These are phyloP conservation scores for Kazachstania psychrophila DNA, from an alignment of 805 yeast genomes.

Conservation along the genomic window DNA sequence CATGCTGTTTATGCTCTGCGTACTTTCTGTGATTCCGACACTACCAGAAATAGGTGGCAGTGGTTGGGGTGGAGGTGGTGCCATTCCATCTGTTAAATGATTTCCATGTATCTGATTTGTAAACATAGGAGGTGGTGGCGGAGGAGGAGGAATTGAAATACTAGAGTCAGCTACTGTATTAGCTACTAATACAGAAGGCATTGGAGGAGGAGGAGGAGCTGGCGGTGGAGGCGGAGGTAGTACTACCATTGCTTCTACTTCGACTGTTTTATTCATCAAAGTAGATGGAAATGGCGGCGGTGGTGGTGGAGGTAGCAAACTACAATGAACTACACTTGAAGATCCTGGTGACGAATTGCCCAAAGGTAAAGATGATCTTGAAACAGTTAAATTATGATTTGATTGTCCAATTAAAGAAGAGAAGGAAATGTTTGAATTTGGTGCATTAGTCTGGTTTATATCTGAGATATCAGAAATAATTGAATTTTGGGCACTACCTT, in stretches of 20 bases:
- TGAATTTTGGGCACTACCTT: not conserved
- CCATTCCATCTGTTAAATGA: no score
- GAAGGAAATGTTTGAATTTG: no score
- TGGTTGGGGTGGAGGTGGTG: no score
- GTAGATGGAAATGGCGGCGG: slow-evolving; percentile 21
- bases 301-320: slow-evolving; percentile 32
- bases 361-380: no score
- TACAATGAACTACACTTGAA: no score
- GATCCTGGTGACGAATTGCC: not conserved
- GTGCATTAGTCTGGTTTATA: not conserved
- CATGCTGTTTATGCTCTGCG: no score
- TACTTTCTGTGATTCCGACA: no score
- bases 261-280: not conserved
- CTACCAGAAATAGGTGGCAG: no score
- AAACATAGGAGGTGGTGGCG: slow-evolving; percentile 29
- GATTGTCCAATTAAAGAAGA: no score
- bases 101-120: no score
- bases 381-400: no score
- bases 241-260: not conserved
- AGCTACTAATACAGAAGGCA: slow-evolving; percentile 1
- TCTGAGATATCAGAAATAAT: not conserved
- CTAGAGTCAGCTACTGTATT: slow-evolving; percentile 16
- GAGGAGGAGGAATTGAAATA: slow-evolving; percentile 31
- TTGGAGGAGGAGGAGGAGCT: slow-evolving; percentile 14
- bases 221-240: slow-evolving; percentile 12